phyloP scores from a whole-genome alignment of 1,284 basidiomycete species.

The Ceratobasidium sp. region DNA sequence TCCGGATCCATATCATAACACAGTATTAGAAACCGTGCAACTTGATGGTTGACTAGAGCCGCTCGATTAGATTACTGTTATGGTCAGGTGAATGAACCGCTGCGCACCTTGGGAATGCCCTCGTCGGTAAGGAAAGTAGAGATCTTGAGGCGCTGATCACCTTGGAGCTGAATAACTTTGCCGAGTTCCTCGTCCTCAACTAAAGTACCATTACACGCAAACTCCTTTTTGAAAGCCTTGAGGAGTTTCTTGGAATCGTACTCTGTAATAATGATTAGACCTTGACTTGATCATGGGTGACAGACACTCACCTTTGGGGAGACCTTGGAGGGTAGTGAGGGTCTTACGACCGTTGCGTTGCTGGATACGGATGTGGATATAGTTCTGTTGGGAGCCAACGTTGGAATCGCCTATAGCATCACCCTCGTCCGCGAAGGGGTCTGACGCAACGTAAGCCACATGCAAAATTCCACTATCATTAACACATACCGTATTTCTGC shows the following conservation, averaged over 20 bases:
- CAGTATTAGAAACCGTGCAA: constrained; percentile 76
- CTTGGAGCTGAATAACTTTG: constrained; percentile 98
- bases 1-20: constrained; percentile 32
- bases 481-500: constrained; percentile 70
- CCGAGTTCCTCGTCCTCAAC: constrained; percentile 97
- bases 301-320: constrained; percentile 78
- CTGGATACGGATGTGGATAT: constrained; percentile 97
- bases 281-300: background rate
- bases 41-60: constrained; percentile 66
- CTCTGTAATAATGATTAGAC: constrained; percentile 58
- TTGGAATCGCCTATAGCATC: constrained; percentile 76
- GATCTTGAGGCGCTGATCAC: constrained; percentile 95
- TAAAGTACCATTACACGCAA: constrained; percentile 98
- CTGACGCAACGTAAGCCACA: constrained; percentile 54
- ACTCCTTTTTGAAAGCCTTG: constrained; percentile 99
- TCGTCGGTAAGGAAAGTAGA: constrained; percentile 81
- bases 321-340: constrained; percentile 95
- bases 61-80: constrained; percentile 5
- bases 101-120: constrained; percentile 62
- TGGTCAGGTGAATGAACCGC: background rate
- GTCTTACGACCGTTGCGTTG: constrained; percentile 99
- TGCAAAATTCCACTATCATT: constrained; percentile 11
- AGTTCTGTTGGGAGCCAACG: constrained; percentile 82
- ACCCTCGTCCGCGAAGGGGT: constrained; percentile 92
- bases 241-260: constrained; percentile 98